Percentiles rank a stretch among this genome's conserved stretches.
Evolutionary conservation across 257 asterid genomes (phyloP).

Genomic region (Anisodus acutangulus): DNA sequence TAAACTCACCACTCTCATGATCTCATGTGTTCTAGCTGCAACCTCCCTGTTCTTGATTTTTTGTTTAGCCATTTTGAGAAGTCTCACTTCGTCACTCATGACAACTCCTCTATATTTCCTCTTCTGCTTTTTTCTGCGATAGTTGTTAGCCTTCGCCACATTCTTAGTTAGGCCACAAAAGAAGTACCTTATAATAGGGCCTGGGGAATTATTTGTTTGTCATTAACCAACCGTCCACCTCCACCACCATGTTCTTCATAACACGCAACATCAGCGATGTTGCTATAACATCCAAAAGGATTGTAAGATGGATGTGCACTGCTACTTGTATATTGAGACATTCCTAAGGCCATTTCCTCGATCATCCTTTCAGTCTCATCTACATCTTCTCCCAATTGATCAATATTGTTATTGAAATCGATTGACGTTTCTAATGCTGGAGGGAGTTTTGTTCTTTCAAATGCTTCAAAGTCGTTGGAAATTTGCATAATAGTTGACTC

Average conservation of each 20-base stretch:
- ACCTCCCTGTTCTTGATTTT: constrained; percentile 27
- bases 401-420: neutral
- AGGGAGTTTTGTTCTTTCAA: constrained; percentile 6
- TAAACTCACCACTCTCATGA: constrained; percentile 10
- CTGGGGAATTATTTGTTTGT: neutral
- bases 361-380: neutral
- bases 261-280: neutral
- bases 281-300: neutral
- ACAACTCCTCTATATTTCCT: constrained; percentile 32
- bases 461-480: constrained; percentile 25
- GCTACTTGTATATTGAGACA: neutral
- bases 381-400: constrained; percentile 1
- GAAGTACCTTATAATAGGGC: constrained; percentile 27
- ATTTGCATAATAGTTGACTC: neutral
- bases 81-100: constrained; percentile 24
- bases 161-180: constrained; percentile 23
- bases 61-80: constrained; percentile 17
- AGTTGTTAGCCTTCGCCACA: neutral
- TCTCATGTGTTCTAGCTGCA: constrained; percentile 32
- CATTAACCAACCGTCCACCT: neutral
- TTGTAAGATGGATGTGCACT: neutral
- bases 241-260: neutral
- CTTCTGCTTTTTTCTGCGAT: neutral
- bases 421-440: neutral
- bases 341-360: constrained; percentile 8